Evolutionary conservation across 371 early-diverging fungal genomes (phyloP).

Genomic region (Circinella umbellata): DNA sequence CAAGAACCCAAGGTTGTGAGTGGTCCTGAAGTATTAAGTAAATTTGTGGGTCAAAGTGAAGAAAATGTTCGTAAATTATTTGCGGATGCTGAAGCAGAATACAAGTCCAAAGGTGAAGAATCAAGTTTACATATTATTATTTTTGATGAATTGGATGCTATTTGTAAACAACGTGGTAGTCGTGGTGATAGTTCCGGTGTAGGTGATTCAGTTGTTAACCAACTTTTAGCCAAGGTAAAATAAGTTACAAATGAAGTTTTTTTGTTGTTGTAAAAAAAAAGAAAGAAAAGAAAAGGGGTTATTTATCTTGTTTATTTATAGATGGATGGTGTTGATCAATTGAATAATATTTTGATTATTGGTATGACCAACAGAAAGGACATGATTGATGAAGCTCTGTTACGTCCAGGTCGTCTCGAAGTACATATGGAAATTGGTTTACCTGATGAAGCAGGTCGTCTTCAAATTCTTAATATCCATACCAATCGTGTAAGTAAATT

Average conservation of each 20-base stretch:
- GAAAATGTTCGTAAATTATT: conserved; percentile 99
- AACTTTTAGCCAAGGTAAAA: conserved; percentile 92
- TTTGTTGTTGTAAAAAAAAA: not conserved
- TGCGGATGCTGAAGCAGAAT: conserved; percentile 97
- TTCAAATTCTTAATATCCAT: conserved; percentile 95
- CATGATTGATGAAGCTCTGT: conserved; percentile 97
- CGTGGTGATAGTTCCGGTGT: conserved; percentile 95
- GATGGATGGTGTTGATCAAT: conserved; percentile 99
- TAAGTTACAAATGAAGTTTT: not conserved
- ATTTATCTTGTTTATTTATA: conserved; percentile 21
- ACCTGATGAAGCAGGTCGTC: conserved; percentile 92
- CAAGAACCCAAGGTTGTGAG: conserved; percentile 98
- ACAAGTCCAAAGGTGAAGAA: conserved; percentile 94
- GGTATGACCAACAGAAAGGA: conserved; percentile 99
- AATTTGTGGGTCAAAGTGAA: conserved; percentile 99
- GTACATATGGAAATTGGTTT: conserved; percentile 96
- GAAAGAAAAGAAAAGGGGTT: not conserved
- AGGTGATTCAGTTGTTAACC: conserved; percentile 99
- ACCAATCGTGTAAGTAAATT: conserved; percentile 69
- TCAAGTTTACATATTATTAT: conserved; percentile 98
- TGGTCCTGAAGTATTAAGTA: conserved; percentile 98
- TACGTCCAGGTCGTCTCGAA: conserved; percentile 98
- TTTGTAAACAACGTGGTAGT: conserved; percentile 98
- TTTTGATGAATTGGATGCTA: conserved; percentile 99
- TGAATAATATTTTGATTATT: conserved; percentile 96